phyloP scores from a whole-genome alignment of 345 rosid species.

The Salix exigua region DNA sequence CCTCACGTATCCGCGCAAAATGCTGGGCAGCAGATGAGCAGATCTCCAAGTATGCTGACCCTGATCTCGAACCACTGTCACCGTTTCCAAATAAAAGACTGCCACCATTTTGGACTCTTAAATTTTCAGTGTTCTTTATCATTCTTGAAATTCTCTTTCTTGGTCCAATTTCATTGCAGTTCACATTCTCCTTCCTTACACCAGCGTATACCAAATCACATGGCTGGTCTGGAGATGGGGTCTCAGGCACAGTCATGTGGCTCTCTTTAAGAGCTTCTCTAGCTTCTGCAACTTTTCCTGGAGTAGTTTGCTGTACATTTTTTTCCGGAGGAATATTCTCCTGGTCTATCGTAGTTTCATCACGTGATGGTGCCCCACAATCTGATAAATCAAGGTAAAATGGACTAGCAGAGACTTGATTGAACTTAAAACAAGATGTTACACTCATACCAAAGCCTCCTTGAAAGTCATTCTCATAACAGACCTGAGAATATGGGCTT shows the following conservation, averaged over 20 bases:
- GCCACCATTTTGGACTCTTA: slow-evolving; percentile 58
- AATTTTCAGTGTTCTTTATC: slow-evolving; percentile 49
- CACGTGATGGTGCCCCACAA: slow-evolving; percentile 30
- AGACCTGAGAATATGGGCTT: slow-evolving; percentile 88
- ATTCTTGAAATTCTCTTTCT: slow-evolving; percentile 74
- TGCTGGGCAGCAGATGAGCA: slow-evolving; percentile 88
- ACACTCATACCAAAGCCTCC: slow-evolving; percentile 52
- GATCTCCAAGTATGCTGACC: slow-evolving; percentile 75
- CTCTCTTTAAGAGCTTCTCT: slow-evolving; percentile 60
- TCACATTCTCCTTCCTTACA: slow-evolving; percentile 68
- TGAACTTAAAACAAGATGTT: slow-evolving; percentile 36
- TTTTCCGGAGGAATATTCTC: slow-evolving; percentile 83
- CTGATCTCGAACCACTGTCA: slow-evolving; percentile 48
- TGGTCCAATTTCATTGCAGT: slow-evolving; percentile 62
- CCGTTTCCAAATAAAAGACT: slow-evolving; percentile 54
- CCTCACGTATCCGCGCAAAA: slow-evolving; percentile 88
- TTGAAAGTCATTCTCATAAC: slow-evolving; percentile 66
- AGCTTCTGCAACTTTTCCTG: slow-evolving; percentile 58
- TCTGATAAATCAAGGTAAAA: slow-evolving; percentile 75
- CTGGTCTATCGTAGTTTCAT: slow-evolving; percentile 58
- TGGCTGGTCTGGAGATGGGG: slow-evolving; percentile 97
- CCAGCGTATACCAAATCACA: slow-evolving; percentile 48
- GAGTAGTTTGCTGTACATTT: slow-evolving; percentile 60
- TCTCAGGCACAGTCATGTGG: slow-evolving; percentile 90
- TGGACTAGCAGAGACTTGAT: slow-evolving; percentile 55